A percentile compares a stretch with the other conserved stretches of the same genome.
Conservation (phyloP, 2,329 filamentous ascomycete species). For the Xylaria arbuscula region DNA sequence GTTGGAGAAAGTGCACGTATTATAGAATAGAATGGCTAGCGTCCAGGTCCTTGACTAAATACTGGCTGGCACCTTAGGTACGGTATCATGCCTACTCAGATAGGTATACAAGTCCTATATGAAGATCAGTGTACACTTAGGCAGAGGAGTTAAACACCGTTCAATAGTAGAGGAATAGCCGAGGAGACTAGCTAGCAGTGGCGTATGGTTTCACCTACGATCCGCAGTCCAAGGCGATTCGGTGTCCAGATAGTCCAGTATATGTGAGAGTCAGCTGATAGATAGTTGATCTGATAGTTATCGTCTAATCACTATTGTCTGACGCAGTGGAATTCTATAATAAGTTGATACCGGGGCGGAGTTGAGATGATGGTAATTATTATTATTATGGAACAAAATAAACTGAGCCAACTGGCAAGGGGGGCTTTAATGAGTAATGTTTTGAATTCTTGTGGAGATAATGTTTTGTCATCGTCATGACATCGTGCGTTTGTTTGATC, state of each 20-base stretch:
- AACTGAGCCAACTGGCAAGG: not conserved
- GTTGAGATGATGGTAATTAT: constrained; percentile 3
- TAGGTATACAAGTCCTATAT: not conserved
- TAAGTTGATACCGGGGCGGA: not conserved
- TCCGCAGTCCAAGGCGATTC: constrained; percentile 8
- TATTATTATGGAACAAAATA: not conserved
- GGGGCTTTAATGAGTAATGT: not conserved
- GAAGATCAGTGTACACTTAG: not conserved
- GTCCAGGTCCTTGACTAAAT: not conserved
- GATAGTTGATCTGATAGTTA: constrained; percentile 1
- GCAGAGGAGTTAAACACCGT: not conserved
- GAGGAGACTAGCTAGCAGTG: not conserved
- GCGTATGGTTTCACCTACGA: not conserved
- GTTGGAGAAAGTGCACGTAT: constrained; percentile 1
- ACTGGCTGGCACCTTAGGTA: not conserved
- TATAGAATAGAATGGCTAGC: not conserved
- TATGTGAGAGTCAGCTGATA: constrained; percentile 6
- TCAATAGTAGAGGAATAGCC: not conserved
- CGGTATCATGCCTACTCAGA: not conserved
- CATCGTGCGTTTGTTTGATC: constrained; percentile 16
- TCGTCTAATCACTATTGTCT: not conserved
- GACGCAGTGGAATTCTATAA: not conserved
- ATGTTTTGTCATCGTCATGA: not conserved
- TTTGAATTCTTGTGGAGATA: not conserved
- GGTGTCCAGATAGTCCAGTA: not conserved